phyloP scores from a whole-genome alignment of 257 asterid genomes.

The Solanum ossicruentum region DNA sequence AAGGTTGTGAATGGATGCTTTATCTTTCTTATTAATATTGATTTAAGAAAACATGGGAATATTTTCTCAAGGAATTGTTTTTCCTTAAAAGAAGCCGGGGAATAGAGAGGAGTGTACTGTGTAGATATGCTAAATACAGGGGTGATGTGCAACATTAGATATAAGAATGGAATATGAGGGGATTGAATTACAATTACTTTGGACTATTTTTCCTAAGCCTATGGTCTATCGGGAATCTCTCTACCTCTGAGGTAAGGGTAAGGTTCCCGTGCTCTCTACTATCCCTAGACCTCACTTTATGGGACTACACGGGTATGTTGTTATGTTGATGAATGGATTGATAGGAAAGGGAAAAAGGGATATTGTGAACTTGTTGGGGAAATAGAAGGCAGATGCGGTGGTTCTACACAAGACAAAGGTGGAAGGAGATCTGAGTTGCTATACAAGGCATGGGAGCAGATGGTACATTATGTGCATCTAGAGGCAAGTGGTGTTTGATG shows the following conservation, averaged over 20 bases:
- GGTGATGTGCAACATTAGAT: neutral
- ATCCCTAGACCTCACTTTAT: too few species aligned
- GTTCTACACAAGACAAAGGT: neutral
- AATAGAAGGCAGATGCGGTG: neutral
- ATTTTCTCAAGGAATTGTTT: neutral
- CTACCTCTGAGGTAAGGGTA: too few species aligned
- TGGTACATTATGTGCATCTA: neutral
- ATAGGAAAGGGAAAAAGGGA: neutral
- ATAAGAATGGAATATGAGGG: neutral
- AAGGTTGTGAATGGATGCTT: neutral
- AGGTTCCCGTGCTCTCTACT: too few species aligned
- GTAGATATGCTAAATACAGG: too few species aligned
- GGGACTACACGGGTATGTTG: too few species aligned
- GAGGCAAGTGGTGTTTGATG: neutral
- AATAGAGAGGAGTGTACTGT: neutral
- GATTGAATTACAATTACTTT: neutral
- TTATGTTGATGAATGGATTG: neutral
- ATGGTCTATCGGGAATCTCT: too few species aligned
- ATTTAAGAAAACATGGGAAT: neutral
- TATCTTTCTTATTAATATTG: neutral
- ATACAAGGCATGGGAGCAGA: neutral
- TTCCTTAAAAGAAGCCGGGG: neutral
- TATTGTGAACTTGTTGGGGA: too few species aligned
- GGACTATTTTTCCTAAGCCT: too few species aligned
- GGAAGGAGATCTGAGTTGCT: neutral